phyloP scores from a whole-genome alignment of 176 grass and related monocot genomes.

The Eleusine coracana region DNA sequence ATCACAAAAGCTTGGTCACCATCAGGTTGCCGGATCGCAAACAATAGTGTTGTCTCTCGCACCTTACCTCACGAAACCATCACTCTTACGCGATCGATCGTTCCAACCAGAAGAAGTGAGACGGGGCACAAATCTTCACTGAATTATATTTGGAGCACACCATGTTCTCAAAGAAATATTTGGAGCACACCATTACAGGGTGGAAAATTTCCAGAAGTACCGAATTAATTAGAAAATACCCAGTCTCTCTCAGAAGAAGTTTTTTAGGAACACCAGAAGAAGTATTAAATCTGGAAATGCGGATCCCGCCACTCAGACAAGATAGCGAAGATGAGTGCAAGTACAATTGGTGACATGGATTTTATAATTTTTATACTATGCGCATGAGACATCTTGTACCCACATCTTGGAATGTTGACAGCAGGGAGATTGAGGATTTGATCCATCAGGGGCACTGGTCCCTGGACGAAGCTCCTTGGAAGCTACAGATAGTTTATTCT shows the following conservation, averaged over 20 bases:
- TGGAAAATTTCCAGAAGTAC: not conserved
- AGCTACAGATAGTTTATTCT: not conserved
- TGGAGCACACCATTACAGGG: not conserved
- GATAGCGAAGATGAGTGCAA: constrained; percentile 25
- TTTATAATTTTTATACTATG: not conserved
- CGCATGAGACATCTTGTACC: not conserved
- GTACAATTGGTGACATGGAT: not conserved
- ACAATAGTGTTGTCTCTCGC: not conserved
- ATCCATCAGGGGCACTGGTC: not conserved
- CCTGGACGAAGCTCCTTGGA: not conserved
- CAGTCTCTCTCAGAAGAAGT: not conserved
- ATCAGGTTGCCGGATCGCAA: not conserved
- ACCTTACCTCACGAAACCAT: constrained; percentile 37
- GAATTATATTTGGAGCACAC: not conserved
- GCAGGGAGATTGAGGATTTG: not conserved
- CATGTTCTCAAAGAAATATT: not conserved
- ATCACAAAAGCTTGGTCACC: not conserved
- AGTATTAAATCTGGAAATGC: not conserved
- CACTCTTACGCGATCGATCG: constrained; percentile 26
- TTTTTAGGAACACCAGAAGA: not conserved
- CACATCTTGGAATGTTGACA: not conserved
- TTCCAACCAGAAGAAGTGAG: not conserved
- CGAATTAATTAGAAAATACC: not conserved
- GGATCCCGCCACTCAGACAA: constrained; percentile 34
- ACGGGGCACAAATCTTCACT: not conserved